Evolutionary conservation across 2,329 filamentous ascomycete species (phyloP).

Genomic region (Raffaelea ambrosiae): DNA sequence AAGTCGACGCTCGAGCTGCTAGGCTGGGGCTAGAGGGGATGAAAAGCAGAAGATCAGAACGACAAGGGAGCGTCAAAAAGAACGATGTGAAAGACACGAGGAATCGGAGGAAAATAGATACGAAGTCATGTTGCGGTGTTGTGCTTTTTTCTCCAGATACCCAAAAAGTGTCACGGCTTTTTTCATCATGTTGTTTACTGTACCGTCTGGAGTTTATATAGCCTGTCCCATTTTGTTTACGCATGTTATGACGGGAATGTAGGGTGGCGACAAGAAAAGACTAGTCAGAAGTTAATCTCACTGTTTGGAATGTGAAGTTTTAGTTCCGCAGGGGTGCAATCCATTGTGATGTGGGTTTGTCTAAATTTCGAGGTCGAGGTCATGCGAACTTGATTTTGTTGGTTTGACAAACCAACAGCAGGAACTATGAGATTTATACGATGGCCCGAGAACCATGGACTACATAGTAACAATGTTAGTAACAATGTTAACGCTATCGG

Average conservation of each 20-base stretch:
- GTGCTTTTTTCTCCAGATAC: slow-evolving; percentile 7
- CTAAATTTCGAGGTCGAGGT: too few species aligned
- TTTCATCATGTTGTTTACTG: neutral
- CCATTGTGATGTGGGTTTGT: too few species aligned
- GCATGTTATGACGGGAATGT: slow-evolving; percentile 2
- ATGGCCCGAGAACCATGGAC: too few species aligned
- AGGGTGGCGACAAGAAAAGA: neutral
- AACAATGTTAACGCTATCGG: too few species aligned
- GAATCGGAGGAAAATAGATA: neutral
- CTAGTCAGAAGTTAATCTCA: neutral
- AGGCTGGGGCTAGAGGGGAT: slow-evolving; percentile 35
- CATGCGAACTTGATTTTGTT: too few species aligned
- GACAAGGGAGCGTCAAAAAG: neutral
- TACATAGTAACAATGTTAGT: too few species aligned
- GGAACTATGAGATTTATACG: too few species aligned
- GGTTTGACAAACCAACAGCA: too few species aligned
- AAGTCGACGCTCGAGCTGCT: slow-evolving; percentile 48
- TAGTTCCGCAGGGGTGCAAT: too few species aligned
- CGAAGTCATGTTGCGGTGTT: slow-evolving; percentile 1
- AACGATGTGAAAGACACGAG: neutral
- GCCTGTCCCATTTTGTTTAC: slow-evolving; percentile 1
- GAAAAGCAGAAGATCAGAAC: neutral
- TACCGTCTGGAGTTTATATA: slow-evolving; percentile 5
- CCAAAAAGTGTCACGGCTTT: slow-evolving; percentile 2
- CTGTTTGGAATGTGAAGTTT: neutral